These are phyloP conservation scores for Isoetes taiwanensis DNA, from an alignment of 75 land plant species.

Conservation along the genomic window DNA sequence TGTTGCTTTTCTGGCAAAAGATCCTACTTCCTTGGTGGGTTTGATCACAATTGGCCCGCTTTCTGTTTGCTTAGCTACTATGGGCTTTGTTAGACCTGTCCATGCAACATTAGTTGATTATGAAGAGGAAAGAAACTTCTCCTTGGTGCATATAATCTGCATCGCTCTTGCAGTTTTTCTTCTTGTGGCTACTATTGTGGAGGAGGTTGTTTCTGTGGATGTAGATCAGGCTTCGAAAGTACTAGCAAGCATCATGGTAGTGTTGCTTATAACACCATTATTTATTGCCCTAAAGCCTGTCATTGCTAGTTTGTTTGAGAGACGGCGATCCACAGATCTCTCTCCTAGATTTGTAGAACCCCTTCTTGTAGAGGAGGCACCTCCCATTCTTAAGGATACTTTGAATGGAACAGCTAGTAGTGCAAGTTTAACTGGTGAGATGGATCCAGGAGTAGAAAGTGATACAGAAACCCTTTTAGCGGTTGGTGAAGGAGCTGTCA, in stretches of 20 bases:
- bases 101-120: conserved; percentile 9
- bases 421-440: not conserved
- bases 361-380: not conserved
- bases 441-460: conserved; percentile 25
- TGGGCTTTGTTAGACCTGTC: conserved; percentile 27
- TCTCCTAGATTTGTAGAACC: not conserved
- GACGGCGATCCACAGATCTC: not conserved
- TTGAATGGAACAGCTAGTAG: not conserved
- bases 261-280: conserved; percentile 50
- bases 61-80: conserved; percentile 14
- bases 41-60: conserved; percentile 23
- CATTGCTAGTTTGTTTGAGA: not conserved
- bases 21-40: conserved; percentile 13
- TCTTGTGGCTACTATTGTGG: conserved; percentile 34
- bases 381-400: not conserved
- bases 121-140: conserved; percentile 10
- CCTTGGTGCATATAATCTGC: conserved; percentile 38
- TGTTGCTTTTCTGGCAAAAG: conserved; percentile 11
- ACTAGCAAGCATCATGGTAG: conserved; percentile 38
- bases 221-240: conserved; percentile 12
- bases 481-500: conserved; percentile 47
- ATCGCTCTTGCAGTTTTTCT: conserved; percentile 54
- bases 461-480: conserved; percentile 11
- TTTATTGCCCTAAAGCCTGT: conserved; percentile 36
- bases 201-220: conserved; percentile 23